Evolutionary conservation across 1,284 basidiomycete genomes (phyloP).

Genomic region (Rhodotorula sp.): DNA sequence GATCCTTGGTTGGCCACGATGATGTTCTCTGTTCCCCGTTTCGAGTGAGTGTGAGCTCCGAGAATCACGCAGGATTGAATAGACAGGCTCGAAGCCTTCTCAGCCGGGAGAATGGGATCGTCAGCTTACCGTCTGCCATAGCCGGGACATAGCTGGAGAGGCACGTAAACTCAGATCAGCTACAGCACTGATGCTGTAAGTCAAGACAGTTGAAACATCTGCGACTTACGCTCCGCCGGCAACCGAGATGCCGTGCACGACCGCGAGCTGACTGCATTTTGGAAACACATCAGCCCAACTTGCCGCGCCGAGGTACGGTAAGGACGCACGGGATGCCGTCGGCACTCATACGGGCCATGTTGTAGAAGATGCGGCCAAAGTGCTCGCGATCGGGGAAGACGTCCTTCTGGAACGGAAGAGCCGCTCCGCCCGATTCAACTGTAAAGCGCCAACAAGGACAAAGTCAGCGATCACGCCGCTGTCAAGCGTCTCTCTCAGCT

Average conservation of each 20-base stretch:
- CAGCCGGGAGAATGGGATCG: not conserved
- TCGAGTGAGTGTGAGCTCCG: not conserved
- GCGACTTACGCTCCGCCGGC: conserved; percentile 55
- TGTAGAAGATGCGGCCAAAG: conserved; percentile 95
- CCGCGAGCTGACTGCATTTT: conserved; percentile 68
- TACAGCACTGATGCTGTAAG: not conserved
- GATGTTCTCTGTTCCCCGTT: conserved; percentile 66
- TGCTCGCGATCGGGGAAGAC: conserved; percentile 86
- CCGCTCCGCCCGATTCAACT: conserved; percentile 94
- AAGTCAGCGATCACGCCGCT: not conserved
- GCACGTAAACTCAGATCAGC: too few species aligned
- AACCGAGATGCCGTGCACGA: conserved; percentile 92
- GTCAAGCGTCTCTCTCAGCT: too few species aligned
- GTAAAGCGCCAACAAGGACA: not conserved
- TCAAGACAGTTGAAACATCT: too few species aligned
- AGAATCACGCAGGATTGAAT: not conserved
- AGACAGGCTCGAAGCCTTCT: not conserved
- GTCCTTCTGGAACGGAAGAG: conserved; percentile 73
- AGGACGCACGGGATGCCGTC: conserved; percentile 66
- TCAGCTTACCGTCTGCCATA: conserved; percentile 69
- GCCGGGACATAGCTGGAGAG: conserved; percentile 81
- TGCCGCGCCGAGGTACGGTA: not conserved
- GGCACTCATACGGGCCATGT: conserved; percentile 84
- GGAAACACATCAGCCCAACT: not conserved
- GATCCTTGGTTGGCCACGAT: conserved; percentile 91